phyloP scores from a whole-genome alignment of 257 asterid species.

The Penstemon newberryi region DNA sequence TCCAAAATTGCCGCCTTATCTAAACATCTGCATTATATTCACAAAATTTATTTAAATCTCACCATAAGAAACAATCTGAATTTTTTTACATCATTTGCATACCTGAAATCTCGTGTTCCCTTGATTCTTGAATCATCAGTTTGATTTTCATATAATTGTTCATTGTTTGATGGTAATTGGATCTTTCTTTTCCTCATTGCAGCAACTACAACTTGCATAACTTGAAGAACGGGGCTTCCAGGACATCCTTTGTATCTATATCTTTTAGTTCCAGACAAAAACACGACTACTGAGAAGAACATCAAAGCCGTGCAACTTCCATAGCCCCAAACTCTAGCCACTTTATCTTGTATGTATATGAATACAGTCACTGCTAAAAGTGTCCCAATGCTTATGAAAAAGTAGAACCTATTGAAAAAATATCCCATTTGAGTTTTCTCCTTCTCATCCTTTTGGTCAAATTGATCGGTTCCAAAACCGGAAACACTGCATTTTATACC shows the following conservation, averaged over 20 bases:
- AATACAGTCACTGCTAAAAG: slow-evolving; percentile 38
- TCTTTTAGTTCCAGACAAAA: slow-evolving; percentile 21
- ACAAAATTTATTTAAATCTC: not conserved
- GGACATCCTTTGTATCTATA: slow-evolving; percentile 29
- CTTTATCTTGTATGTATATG: slow-evolving; percentile 37
- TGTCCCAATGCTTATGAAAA: slow-evolving; percentile 39
- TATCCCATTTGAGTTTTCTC: slow-evolving; percentile 35
- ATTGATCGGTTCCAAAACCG: slow-evolving; percentile 40
- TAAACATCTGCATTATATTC: slow-evolving; percentile 21
- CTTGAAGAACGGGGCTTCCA: slow-evolving; percentile 32
- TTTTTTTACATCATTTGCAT: not conserved
- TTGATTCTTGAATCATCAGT: not conserved
- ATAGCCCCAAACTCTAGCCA: slow-evolving; percentile 36
- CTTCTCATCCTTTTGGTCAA: slow-evolving; percentile 27
- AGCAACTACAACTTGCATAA: slow-evolving; percentile 26
- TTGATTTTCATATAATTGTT: slow-evolving; percentile 17
- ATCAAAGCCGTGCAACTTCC: slow-evolving; percentile 30
- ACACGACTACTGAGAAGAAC: slow-evolving; percentile 8
- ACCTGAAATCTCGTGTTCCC: slow-evolving; percentile 21
- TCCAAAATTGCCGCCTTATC: slow-evolving; percentile 38
- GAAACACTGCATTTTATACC: slow-evolving; percentile 41
- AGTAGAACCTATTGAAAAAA: slow-evolving; percentile 41
- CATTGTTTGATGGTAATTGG: slow-evolving; percentile 13
- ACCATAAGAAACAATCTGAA: not conserved
- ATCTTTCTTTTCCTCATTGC: slow-evolving; percentile 28